Evolutionary conservation across 106 monocot species (phyloP).

Genomic region (Chionographis japonica): DNA sequence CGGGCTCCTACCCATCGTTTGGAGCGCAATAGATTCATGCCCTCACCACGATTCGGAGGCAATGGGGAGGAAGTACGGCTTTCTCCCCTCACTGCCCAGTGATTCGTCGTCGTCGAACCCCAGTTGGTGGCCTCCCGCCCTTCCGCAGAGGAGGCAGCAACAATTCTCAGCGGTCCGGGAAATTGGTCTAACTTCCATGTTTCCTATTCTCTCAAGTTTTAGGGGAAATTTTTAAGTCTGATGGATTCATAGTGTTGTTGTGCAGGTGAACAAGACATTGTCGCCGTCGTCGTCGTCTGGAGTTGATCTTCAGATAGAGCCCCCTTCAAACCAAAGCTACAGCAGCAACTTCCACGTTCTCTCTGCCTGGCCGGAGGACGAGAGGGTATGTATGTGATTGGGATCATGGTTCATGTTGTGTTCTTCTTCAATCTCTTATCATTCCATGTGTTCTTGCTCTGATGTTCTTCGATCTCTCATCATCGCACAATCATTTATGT

Average conservation of each 20-base stretch:
- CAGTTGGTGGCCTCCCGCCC: background rate
- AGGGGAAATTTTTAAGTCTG: too few species aligned
- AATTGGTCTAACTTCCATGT: too few species aligned
- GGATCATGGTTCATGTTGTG: too few species aligned
- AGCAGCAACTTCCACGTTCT: slow-evolving; percentile 13
- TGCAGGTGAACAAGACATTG: slow-evolving; percentile 28
- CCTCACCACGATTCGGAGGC: background rate
- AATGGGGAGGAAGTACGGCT: background rate
- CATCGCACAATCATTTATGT: too few species aligned
- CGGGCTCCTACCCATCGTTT: background rate
- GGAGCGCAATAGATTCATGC: background rate
- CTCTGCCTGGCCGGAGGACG: slow-evolving; percentile 27
- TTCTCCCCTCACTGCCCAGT: background rate
- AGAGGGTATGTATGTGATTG: slow-evolving; percentile 17
- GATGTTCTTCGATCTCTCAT: too few species aligned
- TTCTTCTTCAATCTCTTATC: too few species aligned
- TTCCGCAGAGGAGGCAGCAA: background rate
- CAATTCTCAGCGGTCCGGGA: background rate
- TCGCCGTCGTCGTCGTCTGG: slow-evolving; percentile 25
- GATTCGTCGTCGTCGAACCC: background rate
- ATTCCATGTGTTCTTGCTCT: too few species aligned
- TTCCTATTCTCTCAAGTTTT: too few species aligned
- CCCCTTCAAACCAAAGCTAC: slow-evolving; percentile 93
- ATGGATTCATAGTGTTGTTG: background rate
- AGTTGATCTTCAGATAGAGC: slow-evolving; percentile 52